Percentiles rank a stretch among this genome's conserved stretches.
phyloP scores from a whole-genome alignment of 257 asterid species.

The Cinchona pubescens region DNA sequence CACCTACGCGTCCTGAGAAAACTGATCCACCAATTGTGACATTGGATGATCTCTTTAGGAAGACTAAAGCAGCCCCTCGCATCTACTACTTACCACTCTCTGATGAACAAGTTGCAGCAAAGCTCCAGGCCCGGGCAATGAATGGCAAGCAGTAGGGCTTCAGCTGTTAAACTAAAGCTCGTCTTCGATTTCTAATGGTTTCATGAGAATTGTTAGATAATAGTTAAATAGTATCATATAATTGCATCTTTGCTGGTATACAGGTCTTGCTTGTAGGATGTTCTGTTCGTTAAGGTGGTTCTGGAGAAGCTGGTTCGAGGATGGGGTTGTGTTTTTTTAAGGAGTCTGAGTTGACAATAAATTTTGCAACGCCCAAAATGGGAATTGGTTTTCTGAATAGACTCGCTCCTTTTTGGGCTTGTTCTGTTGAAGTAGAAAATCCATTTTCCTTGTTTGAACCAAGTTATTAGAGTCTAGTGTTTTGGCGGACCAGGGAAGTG shows the following conservation, averaged over 20 bases:
- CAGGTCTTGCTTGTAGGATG: slow-evolving; percentile 67
- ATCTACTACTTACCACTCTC: slow-evolving; percentile 78
- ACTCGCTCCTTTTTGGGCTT: background rate
- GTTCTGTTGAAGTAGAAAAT: background rate
- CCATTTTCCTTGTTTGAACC: background rate
- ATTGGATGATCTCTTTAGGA: slow-evolving; percentile 77
- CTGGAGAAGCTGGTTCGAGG: slow-evolving; percentile 55
- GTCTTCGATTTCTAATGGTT: slow-evolving; percentile 44
- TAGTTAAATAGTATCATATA: slow-evolving; percentile 57
- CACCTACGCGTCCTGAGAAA: slow-evolving; percentile 74
- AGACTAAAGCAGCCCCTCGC: slow-evolving; percentile 77
- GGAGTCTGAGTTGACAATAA: slow-evolving; percentile 18
- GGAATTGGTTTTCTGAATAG: background rate
- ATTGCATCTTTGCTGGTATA: slow-evolving; percentile 90
- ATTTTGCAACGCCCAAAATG: slow-evolving; percentile 15
- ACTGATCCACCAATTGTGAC: slow-evolving; percentile 77
- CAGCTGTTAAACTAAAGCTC: slow-evolving; percentile 41
- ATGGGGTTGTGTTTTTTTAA: slow-evolving; percentile 29
- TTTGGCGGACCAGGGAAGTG: slow-evolving; percentile 23
- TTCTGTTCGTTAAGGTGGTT: slow-evolving; percentile 39
- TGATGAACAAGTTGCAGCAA: slow-evolving; percentile 71
- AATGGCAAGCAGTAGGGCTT: slow-evolving; percentile 61
- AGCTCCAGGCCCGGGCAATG: slow-evolving; percentile 56
- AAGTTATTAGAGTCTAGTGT: slow-evolving; percentile 6
- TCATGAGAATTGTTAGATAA: slow-evolving; percentile 39